phyloP scores from a whole-genome alignment of 768 basidiomycete species.

The Mycena vulgaris region DNA sequence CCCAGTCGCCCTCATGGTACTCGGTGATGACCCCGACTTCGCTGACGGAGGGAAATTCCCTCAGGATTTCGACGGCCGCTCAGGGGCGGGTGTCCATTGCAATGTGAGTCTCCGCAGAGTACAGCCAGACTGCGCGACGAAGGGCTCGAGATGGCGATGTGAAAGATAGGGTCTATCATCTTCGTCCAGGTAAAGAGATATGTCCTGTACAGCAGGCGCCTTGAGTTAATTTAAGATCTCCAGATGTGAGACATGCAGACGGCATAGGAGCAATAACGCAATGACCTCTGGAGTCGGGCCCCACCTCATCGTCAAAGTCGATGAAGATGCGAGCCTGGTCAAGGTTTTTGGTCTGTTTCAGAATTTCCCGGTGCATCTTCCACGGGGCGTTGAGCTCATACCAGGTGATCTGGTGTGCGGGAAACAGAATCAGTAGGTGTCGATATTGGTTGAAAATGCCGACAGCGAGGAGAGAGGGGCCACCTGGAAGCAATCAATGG shows the following conservation, averaged over 20 bases:
- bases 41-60: background rate
- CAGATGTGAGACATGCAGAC: background rate
- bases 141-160: no score
- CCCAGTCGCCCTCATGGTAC: no score
- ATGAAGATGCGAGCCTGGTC: no score
- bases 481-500: background rate
- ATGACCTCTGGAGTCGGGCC: background rate
- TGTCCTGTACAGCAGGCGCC: background rate
- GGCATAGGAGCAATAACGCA: background rate
- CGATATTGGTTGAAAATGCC: background rate
- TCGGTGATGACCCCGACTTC: background rate
- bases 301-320: background rate
- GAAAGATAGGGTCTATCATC: background rate
- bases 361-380: background rate
- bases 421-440: background rate
- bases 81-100: background rate
- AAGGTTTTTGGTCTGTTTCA: no score
- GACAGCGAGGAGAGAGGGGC: background rate
- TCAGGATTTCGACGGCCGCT: background rate
- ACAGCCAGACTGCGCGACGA: background rate
- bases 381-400: background rate
- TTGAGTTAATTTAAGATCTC: background rate
- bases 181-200: background rate
- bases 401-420: background rate
- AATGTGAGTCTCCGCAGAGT: background rate